phyloP scores from a whole-genome alignment of 2,329 filamentous ascomycete genomes.

The Calonectria pseudoturangicola region DNA sequence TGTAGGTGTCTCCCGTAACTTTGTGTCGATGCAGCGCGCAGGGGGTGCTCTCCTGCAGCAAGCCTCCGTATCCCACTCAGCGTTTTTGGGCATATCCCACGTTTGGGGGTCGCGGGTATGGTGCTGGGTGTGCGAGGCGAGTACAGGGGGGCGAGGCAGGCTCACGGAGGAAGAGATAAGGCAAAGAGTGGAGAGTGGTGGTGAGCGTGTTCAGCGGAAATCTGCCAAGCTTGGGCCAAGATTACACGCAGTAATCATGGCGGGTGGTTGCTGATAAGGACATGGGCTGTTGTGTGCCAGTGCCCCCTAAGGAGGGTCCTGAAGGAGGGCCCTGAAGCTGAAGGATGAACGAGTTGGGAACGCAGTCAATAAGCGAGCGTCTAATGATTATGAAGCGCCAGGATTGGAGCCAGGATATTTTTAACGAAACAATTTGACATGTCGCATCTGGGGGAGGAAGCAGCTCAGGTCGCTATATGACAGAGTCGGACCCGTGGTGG shows the following conservation, averaged over 20 bases:
- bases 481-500: slow-evolving; percentile 26
- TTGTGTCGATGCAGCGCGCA: background rate
- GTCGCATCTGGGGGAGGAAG: slow-evolving; percentile 29
- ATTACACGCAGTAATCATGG: slow-evolving; percentile 23
- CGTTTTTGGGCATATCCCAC: slow-evolving; percentile 35
- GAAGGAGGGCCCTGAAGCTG: slow-evolving; percentile 22
- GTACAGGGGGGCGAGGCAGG: slow-evolving; percentile 17
- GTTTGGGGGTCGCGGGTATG: slow-evolving; percentile 1
- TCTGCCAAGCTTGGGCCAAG: slow-evolving; percentile 6
- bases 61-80: slow-evolving; percentile 18
- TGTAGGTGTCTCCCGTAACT: background rate
- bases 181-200: slow-evolving; percentile 35
- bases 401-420: slow-evolving; percentile 27
- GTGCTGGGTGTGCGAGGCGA: slow-evolving; percentile 1
- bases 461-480: background rate
- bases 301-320: background rate
- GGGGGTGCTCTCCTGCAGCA: background rate
- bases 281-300: slow-evolving; percentile 25
- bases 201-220: background rate
- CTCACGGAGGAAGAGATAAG: slow-evolving; percentile 35
- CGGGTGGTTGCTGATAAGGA: slow-evolving; percentile 32
- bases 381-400: slow-evolving; percentile 5
- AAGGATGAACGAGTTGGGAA: slow-evolving; percentile 22
- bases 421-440: slow-evolving; percentile 33
- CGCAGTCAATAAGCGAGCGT: slow-evolving; percentile 29